Conservation (phyloP, 768 basidiomycete species). For the Hirschioporus abietinus region DNA sequence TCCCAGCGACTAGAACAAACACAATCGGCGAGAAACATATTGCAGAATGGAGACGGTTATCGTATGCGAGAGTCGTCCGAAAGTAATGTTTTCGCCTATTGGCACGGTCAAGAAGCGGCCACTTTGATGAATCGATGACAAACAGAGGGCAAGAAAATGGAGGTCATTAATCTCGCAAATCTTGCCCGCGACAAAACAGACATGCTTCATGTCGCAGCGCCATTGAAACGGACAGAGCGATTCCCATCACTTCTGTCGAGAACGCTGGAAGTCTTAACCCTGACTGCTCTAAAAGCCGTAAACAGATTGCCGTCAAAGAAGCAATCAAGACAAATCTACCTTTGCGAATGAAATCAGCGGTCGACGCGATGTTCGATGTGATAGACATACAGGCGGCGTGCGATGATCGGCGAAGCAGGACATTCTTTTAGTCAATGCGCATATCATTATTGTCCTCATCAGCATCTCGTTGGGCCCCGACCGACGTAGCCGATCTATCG, state of each 20-base stretch:
- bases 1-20: not conserved
- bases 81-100: not conserved
- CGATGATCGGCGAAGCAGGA: not conserved
- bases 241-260: not conserved
- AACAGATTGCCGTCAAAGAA: not conserved
- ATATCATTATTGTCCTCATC: conserved; percentile 1
- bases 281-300: not conserved
- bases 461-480: not conserved
- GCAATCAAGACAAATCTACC: not conserved
- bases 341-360: too few species aligned
- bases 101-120: not conserved
- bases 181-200: not conserved
- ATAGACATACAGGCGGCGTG: not conserved
- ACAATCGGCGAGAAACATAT: not conserved
- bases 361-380: not conserved
- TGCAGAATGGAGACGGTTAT: not conserved
- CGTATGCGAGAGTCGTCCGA: not conserved
- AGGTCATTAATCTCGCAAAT: not conserved
- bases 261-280: not conserved
- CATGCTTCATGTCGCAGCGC: not conserved
- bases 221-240: not conserved
- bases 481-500: conserved; percentile 4
- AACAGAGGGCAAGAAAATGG: not conserved
- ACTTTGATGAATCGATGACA: not conserved
- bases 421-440: not conserved